Evolutionary conservation across 2,329 filamentous ascomycete genomes (phyloP), one percentile per base, ranked within the genome.

Genomic region (Trichoderma gracile): DNA sequence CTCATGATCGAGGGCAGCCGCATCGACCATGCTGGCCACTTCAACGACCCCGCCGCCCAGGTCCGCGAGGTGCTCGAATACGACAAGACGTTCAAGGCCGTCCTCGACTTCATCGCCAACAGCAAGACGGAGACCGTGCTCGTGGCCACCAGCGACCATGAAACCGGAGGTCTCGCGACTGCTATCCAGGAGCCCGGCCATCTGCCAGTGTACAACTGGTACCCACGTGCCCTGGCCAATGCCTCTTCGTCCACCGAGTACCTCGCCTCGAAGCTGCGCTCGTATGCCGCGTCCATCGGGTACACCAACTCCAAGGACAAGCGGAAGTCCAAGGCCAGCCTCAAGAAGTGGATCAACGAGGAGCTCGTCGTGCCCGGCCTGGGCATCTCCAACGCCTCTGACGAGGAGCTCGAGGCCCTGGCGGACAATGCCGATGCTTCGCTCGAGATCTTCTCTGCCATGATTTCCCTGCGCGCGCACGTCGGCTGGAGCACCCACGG

Each of bases 1-100:
- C 82, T 99, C 71, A 97, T 99, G 94, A 96, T 99, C 67, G 95
- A 99, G 77, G 95, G 93, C 5, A 96, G 92, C 71, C 85, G 95
- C 47, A 98, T 99, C 71, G 95, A 99, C 73, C 95, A 99, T 74
- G 94, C 95, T 4, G 95, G 93, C 7, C 91, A 95, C 74, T 86
- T 85, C 68, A 95, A 95, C 70, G 91, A 95, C 71, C 91, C 91
- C 0, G 91, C 89, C 10, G 90, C 91, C 0, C 91, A 95, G 73
- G 91, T 94, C 12, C 89, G 91, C 70, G 95, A 99, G 77, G 94
- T 99, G 0, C 82, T 98, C n/a, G 94, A 93, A 58, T 99, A 96
- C 72, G 95, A 99, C 81, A 87, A 85, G 76, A 84, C 95, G 1
- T 96, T 99, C 78, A 82, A 89, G 70, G 84, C 86, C 6, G 94